Conservation (phyloP, 2,329 filamentous ascomycete genomes). For the Aureobasidium sp. region DNA sequence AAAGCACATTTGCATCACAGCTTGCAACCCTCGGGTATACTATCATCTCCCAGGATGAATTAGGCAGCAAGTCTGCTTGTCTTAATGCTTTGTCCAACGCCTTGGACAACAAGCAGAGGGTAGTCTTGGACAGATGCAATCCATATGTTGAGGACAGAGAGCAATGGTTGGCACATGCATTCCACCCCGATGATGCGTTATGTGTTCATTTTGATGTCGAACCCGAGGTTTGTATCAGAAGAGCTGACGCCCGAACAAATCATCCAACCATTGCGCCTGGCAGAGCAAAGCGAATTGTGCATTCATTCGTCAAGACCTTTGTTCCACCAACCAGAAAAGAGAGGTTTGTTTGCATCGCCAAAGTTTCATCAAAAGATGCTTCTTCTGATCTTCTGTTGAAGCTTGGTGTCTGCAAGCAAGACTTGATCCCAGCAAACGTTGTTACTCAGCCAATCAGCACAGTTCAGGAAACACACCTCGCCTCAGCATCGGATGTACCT, state of each 20-base stretch:
- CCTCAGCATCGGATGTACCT: background rate
- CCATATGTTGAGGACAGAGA: constrained; percentile 3
- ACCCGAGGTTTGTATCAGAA: constrained; percentile 1
- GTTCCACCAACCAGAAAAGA: constrained; percentile 1
- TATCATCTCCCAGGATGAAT: constrained; percentile 16
- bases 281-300: constrained; percentile 7
- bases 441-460: background rate
- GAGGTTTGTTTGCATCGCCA: constrained; percentile 12
- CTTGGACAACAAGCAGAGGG: background rate
- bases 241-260: constrained; percentile 12
- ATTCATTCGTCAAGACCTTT: constrained; percentile 10
- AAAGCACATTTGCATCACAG: constrained; percentile 10
- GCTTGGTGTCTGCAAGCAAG: background rate
- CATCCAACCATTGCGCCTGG: constrained; percentile 16
- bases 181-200: background rate
- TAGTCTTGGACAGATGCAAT: constrained; percentile 16
- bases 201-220: constrained; percentile 13
- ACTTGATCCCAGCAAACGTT: background rate
- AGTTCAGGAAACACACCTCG: background rate
- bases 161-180: constrained; percentile 14
- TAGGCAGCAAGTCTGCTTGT: constrained; percentile 10
- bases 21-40: background rate
- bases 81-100: constrained; percentile 10
- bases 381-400: background rate
- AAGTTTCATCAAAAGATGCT: constrained; percentile 7